Percentiles rank a stretch among this genome's conserved stretches.
Evolutionary conservation across 1,284 basidiomycete species (phyloP).

Genomic region (Pseudozyma sp.): DNA sequence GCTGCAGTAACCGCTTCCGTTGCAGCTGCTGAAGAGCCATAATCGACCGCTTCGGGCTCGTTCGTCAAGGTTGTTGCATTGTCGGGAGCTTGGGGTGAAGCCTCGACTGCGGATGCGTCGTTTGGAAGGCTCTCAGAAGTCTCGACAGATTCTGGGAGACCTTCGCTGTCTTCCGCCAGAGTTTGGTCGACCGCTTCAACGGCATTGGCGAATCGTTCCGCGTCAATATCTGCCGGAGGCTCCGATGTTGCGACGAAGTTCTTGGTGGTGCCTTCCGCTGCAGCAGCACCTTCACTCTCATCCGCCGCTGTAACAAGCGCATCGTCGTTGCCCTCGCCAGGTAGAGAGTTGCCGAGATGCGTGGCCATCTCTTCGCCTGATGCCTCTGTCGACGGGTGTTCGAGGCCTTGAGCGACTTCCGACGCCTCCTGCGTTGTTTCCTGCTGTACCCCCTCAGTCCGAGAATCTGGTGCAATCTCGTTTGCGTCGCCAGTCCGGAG

Average conservation of each 20-base stretch:
- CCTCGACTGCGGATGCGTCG: neutral
- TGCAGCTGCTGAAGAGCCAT: too few species aligned
- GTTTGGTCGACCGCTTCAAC: constrained; percentile 10
- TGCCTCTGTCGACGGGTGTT: too few species aligned
- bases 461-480: too few species aligned
- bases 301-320: too few species aligned
- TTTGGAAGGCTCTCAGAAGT: neutral
- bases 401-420: too few species aligned
- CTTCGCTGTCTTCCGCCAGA: neutral
- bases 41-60: too few species aligned
- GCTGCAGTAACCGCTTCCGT: too few species aligned
- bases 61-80: too few species aligned
- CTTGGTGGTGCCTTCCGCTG: neutral
- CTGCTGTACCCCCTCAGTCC: neutral
- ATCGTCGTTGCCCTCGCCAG: neutral
- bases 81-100: neutral
- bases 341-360: too few species aligned
- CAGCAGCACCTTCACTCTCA: neutral
- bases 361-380: too few species aligned
- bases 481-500: too few species aligned
- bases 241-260: neutral
- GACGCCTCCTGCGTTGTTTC: too few species aligned
- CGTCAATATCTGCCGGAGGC: neutral
- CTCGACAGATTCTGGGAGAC: neutral
- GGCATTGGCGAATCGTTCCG: constrained; percentile 4